Percentiles rank a stretch among this genome's conserved stretches.
phyloP scores from a whole-genome alignment of 139 green algal genomes.

The Tetradesmus lagerheimii region DNA sequence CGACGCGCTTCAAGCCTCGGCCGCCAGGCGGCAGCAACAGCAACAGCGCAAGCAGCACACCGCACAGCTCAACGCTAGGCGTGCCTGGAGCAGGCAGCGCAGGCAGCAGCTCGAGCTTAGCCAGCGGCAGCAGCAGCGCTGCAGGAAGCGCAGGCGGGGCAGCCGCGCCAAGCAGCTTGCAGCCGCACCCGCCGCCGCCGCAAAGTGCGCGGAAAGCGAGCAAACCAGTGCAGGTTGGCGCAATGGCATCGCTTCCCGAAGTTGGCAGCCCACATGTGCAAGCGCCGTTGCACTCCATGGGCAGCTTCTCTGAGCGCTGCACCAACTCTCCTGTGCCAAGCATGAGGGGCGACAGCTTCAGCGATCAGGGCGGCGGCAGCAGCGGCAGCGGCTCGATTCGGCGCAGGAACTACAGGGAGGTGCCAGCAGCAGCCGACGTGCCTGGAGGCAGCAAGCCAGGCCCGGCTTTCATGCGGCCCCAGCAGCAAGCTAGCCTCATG shows the following conservation, averaged over 20 bases:
- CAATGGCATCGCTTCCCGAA: not conserved
- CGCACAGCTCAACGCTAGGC: not conserved
- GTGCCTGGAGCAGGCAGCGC: not conserved
- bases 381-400: not conserved
- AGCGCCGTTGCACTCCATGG: not conserved
- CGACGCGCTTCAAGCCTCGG: constrained; percentile 22
- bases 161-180: not conserved
- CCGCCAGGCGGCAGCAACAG: constrained; percentile 37
- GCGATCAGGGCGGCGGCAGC: not conserved
- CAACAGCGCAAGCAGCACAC: constrained; percentile 44
- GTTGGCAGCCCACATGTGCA: not conserved
- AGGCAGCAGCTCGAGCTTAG: not conserved
- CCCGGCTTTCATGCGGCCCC: not conserved
- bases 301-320: not conserved
- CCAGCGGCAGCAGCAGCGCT: not conserved
- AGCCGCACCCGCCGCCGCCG: constrained; percentile 31
- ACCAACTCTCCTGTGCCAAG: not conserved
- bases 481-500: not conserved
- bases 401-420: not conserved
- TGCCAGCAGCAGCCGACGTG: not conserved
- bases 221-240: not conserved
- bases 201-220: not conserved
- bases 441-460: not conserved
- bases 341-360: not conserved
- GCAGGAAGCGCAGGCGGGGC: not conserved